These are phyloP conservation scores for Populus simonii DNA, from an alignment of 345 rosid genomes.

Conservation along the genomic window DNA sequence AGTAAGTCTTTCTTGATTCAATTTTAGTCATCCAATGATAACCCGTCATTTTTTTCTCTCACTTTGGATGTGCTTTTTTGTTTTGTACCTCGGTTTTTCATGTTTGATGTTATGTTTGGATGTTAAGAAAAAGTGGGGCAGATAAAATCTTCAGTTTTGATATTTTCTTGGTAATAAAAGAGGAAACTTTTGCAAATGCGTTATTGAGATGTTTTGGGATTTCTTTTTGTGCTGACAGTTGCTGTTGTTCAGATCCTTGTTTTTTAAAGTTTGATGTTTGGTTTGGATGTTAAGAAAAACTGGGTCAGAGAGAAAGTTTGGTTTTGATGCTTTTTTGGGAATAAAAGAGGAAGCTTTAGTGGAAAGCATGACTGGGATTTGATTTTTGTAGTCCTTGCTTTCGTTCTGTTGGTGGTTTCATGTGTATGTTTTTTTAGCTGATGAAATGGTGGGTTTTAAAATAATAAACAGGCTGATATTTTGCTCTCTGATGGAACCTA, in stretches of 20 bases:
- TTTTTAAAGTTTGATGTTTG: neutral
- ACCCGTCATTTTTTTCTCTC: neutral
- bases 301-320: neutral
- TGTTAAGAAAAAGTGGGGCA: neutral
- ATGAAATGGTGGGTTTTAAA: neutral
- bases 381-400: neutral
- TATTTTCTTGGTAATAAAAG: neutral
- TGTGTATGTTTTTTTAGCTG: neutral
- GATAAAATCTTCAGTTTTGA: too few relatives aligned
- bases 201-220: neutral
- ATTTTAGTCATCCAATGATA: neutral
- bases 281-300: neutral
- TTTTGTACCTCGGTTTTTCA: too few relatives aligned
- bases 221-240: neutral
- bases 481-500: slow-evolving; percentile 47
- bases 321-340: too few relatives aligned
- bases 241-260: neutral
- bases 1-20: slow-evolving; percentile 37
- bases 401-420: neutral
- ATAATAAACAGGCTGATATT: slow-evolving; percentile 55
- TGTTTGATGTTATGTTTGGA: neutral
- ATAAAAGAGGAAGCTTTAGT: neutral
- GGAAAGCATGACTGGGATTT: neutral
- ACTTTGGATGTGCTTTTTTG: neutral
- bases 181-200: neutral